Evolutionary conservation across 1,284 basidiomycete genomes (phyloP).

Genomic region (Fomitopsis betulina): DNA sequence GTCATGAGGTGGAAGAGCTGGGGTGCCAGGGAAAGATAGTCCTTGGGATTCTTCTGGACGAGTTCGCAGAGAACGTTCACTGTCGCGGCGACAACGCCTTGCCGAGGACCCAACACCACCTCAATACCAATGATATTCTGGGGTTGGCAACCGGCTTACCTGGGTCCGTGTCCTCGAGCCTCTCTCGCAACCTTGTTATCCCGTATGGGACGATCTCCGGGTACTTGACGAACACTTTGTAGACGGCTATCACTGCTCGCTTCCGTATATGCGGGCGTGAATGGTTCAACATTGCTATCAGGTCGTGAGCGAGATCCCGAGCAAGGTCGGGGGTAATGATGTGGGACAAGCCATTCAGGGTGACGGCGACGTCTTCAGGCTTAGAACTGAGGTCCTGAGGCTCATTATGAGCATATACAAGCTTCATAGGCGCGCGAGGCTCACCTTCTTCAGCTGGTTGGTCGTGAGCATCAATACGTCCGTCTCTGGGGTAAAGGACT

Average conservation of each 20-base stretch:
- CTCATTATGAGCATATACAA: neutral
- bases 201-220: constrained; percentile 71
- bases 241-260: constrained; percentile 80
- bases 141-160: constrained; percentile 37
- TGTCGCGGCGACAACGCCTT: constrained; percentile 88
- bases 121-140: neutral
- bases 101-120: neutral
- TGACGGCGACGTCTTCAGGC: constrained; percentile 74
- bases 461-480: constrained; percentile 98
- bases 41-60: constrained; percentile 71
- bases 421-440: constrained; percentile 16
- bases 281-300: constrained; percentile 88
- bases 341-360: constrained; percentile 85
- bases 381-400: constrained; percentile 78
- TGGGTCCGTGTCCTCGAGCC: constrained; percentile 81
- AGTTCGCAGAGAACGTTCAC: constrained; percentile 96
- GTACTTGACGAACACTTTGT: constrained; percentile 75
- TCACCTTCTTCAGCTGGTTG: constrained; percentile 95
- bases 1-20: constrained; percentile 94
- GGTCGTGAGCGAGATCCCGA: constrained; percentile 83
- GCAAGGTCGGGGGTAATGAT: constrained; percentile 88
- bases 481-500: constrained; percentile 92
- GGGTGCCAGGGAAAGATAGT: constrained; percentile 84
- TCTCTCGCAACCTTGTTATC: constrained; percentile 74
- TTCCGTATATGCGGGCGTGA: constrained; percentile 87